Percentiles rank a stretch among this genome's conserved stretches.
These are phyloP conservation scores for Penicillium sp. DNA, from an alignment of 2,329 filamentous ascomycete species.

Conservation along the genomic window DNA sequence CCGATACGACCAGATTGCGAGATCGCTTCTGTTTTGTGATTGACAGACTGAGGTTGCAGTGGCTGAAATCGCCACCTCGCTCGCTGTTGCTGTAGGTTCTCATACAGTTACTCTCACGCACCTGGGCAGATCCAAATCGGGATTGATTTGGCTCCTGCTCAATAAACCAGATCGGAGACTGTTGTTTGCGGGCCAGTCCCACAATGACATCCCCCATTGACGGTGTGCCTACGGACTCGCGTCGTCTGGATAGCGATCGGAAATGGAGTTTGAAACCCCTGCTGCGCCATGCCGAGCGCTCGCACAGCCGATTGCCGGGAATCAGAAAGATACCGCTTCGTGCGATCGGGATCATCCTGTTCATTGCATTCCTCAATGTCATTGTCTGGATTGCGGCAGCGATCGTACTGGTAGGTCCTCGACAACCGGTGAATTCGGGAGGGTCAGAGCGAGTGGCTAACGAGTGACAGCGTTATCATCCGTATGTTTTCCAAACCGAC, in stretches of 20 bases:
- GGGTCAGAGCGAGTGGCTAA: constrained; percentile 10
- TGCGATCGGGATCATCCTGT: constrained; percentile 56
- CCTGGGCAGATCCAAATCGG: no score
- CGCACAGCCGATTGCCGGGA: constrained; percentile 54
- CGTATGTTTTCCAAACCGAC: constrained; percentile 38
- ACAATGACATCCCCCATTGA: constrained; percentile 2
- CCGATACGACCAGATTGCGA: neutral
- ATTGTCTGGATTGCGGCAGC: constrained; percentile 58
- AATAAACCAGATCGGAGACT: neutral
- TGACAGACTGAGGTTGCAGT: neutral
- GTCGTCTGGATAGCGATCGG: constrained; percentile 13
- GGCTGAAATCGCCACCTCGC: no score
- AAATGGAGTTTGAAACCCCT: constrained; percentile 33
- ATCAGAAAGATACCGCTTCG: constrained; percentile 56
- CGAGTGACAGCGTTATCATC: constrained; percentile 33
- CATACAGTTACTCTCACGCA: no score
- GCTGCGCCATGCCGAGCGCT: constrained; percentile 42
- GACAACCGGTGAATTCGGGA: neutral
- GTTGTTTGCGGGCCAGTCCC: no score
- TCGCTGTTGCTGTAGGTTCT: no score
- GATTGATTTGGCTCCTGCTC: no score
- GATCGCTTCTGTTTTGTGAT: neutral
- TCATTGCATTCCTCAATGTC: constrained; percentile 54
- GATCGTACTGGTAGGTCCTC: constrained; percentile 52
- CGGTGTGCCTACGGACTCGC: constrained; percentile 6